phyloP scores from a whole-genome alignment of 1,284 basidiomycete species.

The Stygiomarasmius scandens region DNA sequence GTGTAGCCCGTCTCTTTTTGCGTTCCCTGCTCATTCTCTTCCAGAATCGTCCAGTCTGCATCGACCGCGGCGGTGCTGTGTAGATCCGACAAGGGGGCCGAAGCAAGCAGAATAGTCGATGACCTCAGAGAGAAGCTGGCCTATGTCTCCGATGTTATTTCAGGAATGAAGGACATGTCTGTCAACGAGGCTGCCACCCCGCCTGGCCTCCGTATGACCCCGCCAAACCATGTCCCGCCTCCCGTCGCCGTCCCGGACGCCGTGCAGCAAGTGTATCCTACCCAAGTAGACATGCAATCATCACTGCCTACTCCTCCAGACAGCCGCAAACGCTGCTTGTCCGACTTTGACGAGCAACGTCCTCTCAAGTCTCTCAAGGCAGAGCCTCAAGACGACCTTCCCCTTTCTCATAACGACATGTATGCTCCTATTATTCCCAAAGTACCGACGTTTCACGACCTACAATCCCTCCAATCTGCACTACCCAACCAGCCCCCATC shows the following conservation, averaged over 20 bases:
- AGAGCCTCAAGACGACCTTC: conserved; percentile 63
- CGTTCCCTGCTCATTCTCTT: conserved; percentile 17
- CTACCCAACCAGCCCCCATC: conserved; percentile 3
- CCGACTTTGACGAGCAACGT: conserved; percentile 62
- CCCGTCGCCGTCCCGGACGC: not conserved
- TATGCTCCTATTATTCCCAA: conserved; percentile 28
- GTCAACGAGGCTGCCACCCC: conserved; percentile 6
- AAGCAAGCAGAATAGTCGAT: conserved; percentile 38
- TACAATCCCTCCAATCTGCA: conserved; percentile 42
- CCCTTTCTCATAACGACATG: conserved; percentile 21
- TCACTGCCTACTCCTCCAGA: conserved; percentile 19
- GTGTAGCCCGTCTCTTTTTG: conserved; percentile 2
- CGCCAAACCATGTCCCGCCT: not conserved
- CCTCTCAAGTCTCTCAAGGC: conserved; percentile 67
- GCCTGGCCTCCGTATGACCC: not conserved
- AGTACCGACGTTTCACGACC: conserved; percentile 29
- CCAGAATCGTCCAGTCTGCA: conserved; percentile 44
- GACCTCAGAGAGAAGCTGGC: conserved; percentile 41
- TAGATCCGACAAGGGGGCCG: conserved; percentile 34
- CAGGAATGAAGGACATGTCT: conserved; percentile 16
- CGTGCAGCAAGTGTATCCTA: not conserved
- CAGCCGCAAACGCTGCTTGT: conserved; percentile 69
- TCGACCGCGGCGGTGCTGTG: conserved; percentile 41
- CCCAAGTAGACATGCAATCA: not conserved
- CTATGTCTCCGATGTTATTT: conserved; percentile 41